Base-by-base conservation (phyloP, 78 protist genomes). In the Speleostelium caveatum region DNA sequence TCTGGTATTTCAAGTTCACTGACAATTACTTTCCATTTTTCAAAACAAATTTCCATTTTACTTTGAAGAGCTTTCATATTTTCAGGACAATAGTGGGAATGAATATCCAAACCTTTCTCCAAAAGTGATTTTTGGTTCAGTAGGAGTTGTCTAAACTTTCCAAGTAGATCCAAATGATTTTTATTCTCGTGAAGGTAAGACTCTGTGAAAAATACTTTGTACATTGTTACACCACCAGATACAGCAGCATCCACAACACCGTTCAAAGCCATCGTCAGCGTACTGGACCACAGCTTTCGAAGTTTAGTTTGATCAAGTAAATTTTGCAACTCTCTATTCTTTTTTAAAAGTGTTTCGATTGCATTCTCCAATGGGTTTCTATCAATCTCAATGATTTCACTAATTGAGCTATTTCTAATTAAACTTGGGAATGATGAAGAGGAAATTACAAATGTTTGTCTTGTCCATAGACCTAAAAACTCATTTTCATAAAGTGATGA, bases 171-270 rank as follows among this genome's bases (percentile, higher is more conserved):
- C 3, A 51, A 39, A 33, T 87, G 87, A 12, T 33, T 30, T 36
- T 65, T 21, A 55, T 87, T 87, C 41, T 75, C 75, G 2, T 75
- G 42, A 12, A 87, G 2, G 41, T 72, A 87, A 7, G 68, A 41
- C 6, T 59, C 41, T 14, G 58, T 35, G 26, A 87, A 72, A 53
- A 87, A 87, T 26, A 68, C 69, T 45, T 86, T 61, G 45, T 76
- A 87, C 93, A 87, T 87, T 35, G 59, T 74, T 5, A 87, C 73
- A 32, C 93, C 93, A 73, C 93, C 93, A 56, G 86, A 49, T 19
- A 87, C 93, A 0, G 73, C 93, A 8, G 93, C 93, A 75, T 87
- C 93, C 0, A 87, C 86, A 3, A 87, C 93, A 49, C 93, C 93
- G 41, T 87, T 65, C 38, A 87, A 53, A 22, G 93, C 53, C 93